These are phyloP conservation scores for Colletotrichum echinochloae DNA, from an alignment of 2,329 filamentous ascomycete genomes.

Conservation along the genomic window DNA sequence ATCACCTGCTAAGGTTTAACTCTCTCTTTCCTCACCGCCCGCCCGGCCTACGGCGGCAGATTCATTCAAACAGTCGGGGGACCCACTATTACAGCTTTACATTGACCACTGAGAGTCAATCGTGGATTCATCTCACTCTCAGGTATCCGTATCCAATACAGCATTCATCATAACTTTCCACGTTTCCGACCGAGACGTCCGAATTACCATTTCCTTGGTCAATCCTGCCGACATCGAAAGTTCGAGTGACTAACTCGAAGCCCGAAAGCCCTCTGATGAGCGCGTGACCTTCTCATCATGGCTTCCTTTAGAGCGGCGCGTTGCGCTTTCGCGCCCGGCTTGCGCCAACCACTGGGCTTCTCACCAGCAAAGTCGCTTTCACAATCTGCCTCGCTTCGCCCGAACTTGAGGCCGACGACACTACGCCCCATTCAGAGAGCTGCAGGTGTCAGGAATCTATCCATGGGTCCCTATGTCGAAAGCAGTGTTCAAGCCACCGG, in stretches of 20 bases:
- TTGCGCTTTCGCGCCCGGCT: conserved; percentile 2
- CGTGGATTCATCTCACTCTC: conserved; percentile 5
- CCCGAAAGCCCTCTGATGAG: not conserved
- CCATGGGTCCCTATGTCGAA: conserved; percentile 46
- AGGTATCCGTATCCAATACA: not conserved
- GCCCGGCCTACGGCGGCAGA: not conserved
- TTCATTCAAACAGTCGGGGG: not conserved
- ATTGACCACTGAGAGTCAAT: conserved; percentile 24
- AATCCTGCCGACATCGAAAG: not conserved
- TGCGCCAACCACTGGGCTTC: conserved; percentile 13
- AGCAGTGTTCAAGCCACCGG: conserved; percentile 29
- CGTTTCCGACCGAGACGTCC: not conserved
- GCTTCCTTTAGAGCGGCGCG: conserved; percentile 27
- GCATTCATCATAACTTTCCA: not conserved
- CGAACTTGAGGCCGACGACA: not conserved
- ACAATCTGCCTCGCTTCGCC: conserved; percentile 15
- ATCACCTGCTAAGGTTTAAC: too few species aligned
- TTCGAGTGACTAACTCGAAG: not conserved
- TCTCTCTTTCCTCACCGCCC: conserved; percentile 4
- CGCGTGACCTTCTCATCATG: conserved; percentile 11
- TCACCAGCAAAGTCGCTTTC: conserved; percentile 23
- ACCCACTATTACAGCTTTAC: not conserved
- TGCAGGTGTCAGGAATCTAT: conserved; percentile 43
- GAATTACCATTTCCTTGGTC: not conserved
- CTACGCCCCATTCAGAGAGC: not conserved